Evolutionary conservation across 768 basidiomycete species (phyloP).

Genomic region (Imleria badia): DNA sequence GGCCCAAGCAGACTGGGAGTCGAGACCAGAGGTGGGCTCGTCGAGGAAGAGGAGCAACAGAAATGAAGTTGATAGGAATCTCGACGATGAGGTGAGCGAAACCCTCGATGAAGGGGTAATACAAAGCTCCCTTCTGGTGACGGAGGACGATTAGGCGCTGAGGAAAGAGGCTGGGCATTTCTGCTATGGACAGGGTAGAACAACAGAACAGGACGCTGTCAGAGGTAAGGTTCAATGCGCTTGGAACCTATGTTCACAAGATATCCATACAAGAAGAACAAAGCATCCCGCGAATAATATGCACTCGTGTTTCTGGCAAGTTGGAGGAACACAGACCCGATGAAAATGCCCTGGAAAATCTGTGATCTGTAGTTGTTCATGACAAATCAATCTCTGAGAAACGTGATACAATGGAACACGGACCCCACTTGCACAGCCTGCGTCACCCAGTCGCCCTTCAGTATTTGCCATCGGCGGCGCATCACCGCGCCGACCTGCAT

Average conservation of each 20-base stretch:
- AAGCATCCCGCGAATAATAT: slow-evolving; percentile 61
- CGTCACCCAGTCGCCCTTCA: slow-evolving; percentile 39
- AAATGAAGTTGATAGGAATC: slow-evolving; percentile 38
- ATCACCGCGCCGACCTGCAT: slow-evolving; percentile 48
- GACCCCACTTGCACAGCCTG: slow-evolving; percentile 38
- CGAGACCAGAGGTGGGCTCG: slow-evolving; percentile 59
- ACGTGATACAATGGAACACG: slow-evolving; percentile 16
- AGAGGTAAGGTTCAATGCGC: slow-evolving; percentile 14
- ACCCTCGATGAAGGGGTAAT: slow-evolving; percentile 48
- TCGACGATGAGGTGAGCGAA: slow-evolving; percentile 47
- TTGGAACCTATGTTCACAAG: neutral
- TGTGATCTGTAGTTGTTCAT: slow-evolving; percentile 34
- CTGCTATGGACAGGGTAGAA: slow-evolving; percentile 54
- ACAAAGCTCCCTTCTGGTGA: slow-evolving; percentile 45
- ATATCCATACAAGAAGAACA: slow-evolving; percentile 66
- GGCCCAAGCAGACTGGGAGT: slow-evolving; percentile 52
- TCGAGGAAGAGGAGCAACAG: slow-evolving; percentile 53
- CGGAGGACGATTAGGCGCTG: slow-evolving; percentile 44
- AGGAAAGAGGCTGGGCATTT: slow-evolving; percentile 45
- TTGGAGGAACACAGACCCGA: slow-evolving; percentile 42
- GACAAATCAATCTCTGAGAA: neutral
- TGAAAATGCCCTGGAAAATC: slow-evolving; percentile 19
- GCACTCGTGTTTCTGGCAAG: slow-evolving; percentile 33
- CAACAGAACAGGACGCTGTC: slow-evolving; percentile 50
- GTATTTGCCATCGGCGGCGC: slow-evolving; percentile 44